A percentile compares a stretch with the other conserved stretches of the same genome.
Conservation (phyloP, 495 filamentous ascomycete species). For the Annulohypoxylon nitens region DNA sequence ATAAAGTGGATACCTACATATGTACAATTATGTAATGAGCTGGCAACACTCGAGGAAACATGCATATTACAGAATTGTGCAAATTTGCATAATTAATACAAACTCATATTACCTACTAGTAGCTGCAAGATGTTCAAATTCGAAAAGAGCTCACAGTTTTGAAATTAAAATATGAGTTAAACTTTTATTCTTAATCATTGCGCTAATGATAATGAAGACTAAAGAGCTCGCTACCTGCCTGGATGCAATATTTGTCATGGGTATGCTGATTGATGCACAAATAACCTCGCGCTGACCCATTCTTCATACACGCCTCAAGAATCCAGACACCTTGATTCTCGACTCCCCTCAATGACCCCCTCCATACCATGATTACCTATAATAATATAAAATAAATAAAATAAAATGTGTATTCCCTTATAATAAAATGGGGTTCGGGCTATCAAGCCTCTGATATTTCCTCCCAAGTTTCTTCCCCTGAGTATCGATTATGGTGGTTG, state of each 20-base stretch:
- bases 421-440: neutral
- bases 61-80: slow-evolving; percentile 8
- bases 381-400: slow-evolving; percentile 16
- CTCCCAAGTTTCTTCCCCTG: neutral
- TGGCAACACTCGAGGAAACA: neutral
- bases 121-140: neutral
- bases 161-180: neutral
- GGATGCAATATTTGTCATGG: slow-evolving; percentile 9
- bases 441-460: neutral
- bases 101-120: neutral
- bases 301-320: slow-evolving; percentile 8
- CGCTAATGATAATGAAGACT: slow-evolving; percentile 2
- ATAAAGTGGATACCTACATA: slow-evolving; percentile 4
- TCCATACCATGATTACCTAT: neutral
- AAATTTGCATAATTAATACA: slow-evolving; percentile 15
- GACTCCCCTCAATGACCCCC: neutral
- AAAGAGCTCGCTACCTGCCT: slow-evolving; percentile 12
- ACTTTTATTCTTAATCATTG: neutral
- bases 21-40: neutral
- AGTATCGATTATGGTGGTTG: neutral
- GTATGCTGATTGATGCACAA: slow-evolving; percentile 20
- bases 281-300: slow-evolving; percentile 10
- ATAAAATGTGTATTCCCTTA: neutral
- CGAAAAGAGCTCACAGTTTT: neutral
- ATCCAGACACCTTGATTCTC: neutral